Base-by-base conservation (phyloP, 306 rosid genomes). In the Vigna trinervia region DNA sequence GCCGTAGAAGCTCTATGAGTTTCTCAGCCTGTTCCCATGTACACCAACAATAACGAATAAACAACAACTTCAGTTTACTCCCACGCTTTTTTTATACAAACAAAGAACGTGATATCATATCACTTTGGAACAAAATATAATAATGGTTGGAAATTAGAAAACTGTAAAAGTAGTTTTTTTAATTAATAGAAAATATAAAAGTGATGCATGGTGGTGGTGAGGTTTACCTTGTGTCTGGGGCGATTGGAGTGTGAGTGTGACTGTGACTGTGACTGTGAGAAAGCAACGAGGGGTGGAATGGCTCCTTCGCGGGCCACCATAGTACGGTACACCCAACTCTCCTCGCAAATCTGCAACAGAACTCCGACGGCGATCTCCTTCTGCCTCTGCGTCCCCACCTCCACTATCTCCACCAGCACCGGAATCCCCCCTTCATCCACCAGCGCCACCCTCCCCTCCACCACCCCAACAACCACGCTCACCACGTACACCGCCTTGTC, bases 221-320 rank as follows among this genome's bases (percentile, higher is more conserved):
- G 45, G 3, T 5, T 77, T 1, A 93, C 97, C 96, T 93, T 93
- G 75, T 82, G 87, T 86, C 86, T 90, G 88, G 94, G 89, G 83
- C 94, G 94, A 75, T 83, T 82, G 36, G 41, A 36, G 41, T 39
- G 10, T 11, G 92, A 88, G 84, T 92, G 92, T 74, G 91, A 23
- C 28, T 23, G 28, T 23, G 28, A 87, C 75, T 93, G 94, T 23
- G 28, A 87, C 75, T 93, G 94, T 0, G 97, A 82, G 75, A 93
- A 41, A 47, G 97, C 94, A 19, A 90, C 91, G 50, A 93, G 73
- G 12, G 96, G 96, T 17, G 97, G 94, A 69, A 93, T 93, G 14
- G 97, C 97, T 58, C 97, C 94, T 86, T 93, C 97, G 85, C 91
- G 96, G 20, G 84, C 87, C 78, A 93, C 97, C 97, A 90, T 69